phyloP scores from a whole-genome alignment of 179 eudicot genomes.

The Camellia oleifera region DNA sequence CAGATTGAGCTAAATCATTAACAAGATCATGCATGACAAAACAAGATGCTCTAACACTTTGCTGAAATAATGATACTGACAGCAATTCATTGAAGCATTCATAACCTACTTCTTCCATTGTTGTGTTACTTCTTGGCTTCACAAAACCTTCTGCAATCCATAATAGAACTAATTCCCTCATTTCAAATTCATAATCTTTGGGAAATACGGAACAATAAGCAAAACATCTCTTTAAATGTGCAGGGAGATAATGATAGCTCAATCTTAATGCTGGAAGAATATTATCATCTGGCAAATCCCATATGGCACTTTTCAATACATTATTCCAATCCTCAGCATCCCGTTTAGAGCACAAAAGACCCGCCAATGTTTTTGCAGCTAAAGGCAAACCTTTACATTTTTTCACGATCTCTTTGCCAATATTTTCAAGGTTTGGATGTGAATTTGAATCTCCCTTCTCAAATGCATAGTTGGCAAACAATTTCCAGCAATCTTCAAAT shows the following conservation, averaged over 20 bases:
- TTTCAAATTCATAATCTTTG: conserved; percentile 14
- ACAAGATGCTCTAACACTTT: not conserved
- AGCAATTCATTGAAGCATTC: not conserved
- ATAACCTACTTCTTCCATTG: not conserved
- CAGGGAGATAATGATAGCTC: conserved; percentile 30
- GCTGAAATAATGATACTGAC: not conserved
- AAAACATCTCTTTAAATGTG: conserved; percentile 32
- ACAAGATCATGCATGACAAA: conserved; percentile 27
- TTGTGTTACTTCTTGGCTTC: not conserved
- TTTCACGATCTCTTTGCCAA: conserved; percentile 5
- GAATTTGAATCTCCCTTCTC: not conserved
- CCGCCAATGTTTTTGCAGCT: conserved; percentile 20
- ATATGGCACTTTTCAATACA: conserved; percentile 1
- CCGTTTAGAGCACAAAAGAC: conserved; percentile 15
- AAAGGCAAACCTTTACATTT: conserved; percentile 12
- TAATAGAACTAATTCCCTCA: not conserved
- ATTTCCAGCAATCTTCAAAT: conserved; percentile 3
- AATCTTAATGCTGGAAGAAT: conserved; percentile 23
- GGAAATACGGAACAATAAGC: conserved; percentile 33
- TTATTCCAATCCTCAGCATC: conserved; percentile 24
- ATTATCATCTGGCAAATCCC: conserved; percentile 8
- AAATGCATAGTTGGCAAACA: conserved; percentile 6
- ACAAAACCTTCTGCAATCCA: conserved; percentile 11
- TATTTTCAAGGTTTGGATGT: not conserved
- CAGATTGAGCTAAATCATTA: conserved; percentile 23